Evolutionary conservation across 108 stramenopile species (phyloP), one percentile per base, ranked within the genome.

Genomic region (Schizochytrium sp.): DNA sequence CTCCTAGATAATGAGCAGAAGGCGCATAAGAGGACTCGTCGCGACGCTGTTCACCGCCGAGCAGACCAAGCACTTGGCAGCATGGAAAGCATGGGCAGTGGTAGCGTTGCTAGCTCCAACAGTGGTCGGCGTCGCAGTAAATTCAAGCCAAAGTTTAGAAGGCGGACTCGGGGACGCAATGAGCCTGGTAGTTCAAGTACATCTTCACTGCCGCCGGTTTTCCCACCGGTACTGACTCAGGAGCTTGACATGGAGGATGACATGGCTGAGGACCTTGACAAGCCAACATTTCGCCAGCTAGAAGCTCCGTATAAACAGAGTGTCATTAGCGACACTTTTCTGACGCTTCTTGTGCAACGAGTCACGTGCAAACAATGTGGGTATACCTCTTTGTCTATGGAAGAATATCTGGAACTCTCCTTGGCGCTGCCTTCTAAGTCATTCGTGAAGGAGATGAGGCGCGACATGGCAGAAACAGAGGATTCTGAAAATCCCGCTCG

Each of bases 321-420:
- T 53, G 55, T 83, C 28, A 83, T 83, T 10, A 55, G 50, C 10
- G 76, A 83, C 76, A 55, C 50, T 5, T 83, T 83, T 42, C 47
- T 40, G 50, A 83, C 76, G 0, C 76, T 83, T 5, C 76, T 83
- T 13, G 76, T 83, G 15, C 76, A 83, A 28, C 47, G 50, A 47
- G 76, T 83, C 53, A 83, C 76, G 10, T 83, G 76, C 76, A 83
- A 83, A 40, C 76, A 55, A 3, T 83, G 76, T 28, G 53, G 76
- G 13, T 83, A 83, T 53, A 83, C 47, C 10, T 55, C 50, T 40
- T 38, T 83, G 47, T 55, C 76, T 2, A 13, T 83, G 47, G 76
- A 83, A 55, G 76, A 83, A 50, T 83, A 55, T 83, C 76, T 83
- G 50, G 76, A 83, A 0, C 47, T 83, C 45, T 83, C 76, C 5